Conservation (phyloP, 495 filamentous ascomycete species). For the Penicillium lividum region DNA sequence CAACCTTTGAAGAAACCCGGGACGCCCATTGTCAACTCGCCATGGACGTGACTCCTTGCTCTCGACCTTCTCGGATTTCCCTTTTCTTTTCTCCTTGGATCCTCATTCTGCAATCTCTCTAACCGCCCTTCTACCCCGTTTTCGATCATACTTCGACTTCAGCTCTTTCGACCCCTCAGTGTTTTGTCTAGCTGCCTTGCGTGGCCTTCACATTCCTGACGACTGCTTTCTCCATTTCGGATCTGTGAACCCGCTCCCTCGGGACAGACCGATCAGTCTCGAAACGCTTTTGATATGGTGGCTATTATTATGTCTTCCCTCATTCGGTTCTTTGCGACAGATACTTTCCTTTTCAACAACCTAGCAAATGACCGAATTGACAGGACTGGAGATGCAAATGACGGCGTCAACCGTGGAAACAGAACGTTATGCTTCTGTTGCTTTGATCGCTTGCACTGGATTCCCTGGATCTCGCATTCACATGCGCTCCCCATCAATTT, state of each 20-base stretch:
- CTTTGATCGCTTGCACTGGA: constrained; percentile 26
- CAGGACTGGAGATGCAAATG: constrained; percentile 43
- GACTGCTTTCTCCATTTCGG: constrained; percentile 20
- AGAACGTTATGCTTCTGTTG: constrained; percentile 20
- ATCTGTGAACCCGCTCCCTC: constrained; percentile 18
- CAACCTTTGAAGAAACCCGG: constrained; percentile 34
- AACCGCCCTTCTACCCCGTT: constrained; percentile 38
- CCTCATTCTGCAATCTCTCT: constrained; percentile 42
- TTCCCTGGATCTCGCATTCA: constrained; percentile 25
- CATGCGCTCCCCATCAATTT: constrained; percentile 21
- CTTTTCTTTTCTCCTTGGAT: constrained; percentile 36
- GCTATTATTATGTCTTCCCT: constrained; percentile 40
- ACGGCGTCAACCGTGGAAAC: constrained; percentile 28
- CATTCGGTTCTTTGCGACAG: constrained; percentile 20
- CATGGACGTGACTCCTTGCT: constrained; percentile 38
- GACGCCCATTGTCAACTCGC: constrained; percentile 30
- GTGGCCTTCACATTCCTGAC: constrained; percentile 9
- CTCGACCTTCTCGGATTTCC: constrained; percentile 43
- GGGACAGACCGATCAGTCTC: constrained; percentile 29
- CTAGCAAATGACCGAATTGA: constrained; percentile 22
- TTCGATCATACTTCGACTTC: constrained; percentile 41
- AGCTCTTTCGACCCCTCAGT: constrained; percentile 38
- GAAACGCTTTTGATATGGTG: constrained; percentile 41
- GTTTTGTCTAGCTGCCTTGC: constrained; percentile 19
- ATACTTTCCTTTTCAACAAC: constrained; percentile 4